phyloP scores from a whole-genome alignment of 257 asterid species.

The Jasminum sambac region DNA sequence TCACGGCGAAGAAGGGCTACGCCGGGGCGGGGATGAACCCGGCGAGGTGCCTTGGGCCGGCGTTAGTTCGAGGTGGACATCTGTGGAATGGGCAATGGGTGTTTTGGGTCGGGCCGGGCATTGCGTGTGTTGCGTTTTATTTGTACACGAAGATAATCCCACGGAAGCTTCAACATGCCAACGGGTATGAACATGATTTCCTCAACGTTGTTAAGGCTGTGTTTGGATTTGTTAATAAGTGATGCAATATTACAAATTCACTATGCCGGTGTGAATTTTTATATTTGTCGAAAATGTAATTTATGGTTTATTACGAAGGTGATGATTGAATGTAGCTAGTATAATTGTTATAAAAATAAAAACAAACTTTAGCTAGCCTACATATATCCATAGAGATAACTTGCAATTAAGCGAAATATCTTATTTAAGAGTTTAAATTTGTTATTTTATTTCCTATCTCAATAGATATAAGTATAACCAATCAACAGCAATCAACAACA shows the following conservation, averaged over 20 bases:
- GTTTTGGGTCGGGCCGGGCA: conserved; percentile 71
- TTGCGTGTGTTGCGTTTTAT: conserved; percentile 61
- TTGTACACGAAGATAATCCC: conserved; percentile 68
- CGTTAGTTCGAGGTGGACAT: conserved; percentile 71
- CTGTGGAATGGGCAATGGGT: conserved; percentile 85
- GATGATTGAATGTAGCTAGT: neutral
- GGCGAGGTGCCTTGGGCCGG: conserved; percentile 77
- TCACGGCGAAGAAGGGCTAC: conserved; percentile 55
- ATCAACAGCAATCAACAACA: too few species aligned
- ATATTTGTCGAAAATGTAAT: neutral
- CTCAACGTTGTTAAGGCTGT: conserved; percentile 40
- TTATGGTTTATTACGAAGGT: neutral
- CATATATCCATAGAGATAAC: too few species aligned
- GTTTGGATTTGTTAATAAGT: conserved; percentile 16
- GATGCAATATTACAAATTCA: neutral
- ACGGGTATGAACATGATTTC: conserved; percentile 62
- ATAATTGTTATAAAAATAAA: too few species aligned
- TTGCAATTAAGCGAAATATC: too few species aligned
- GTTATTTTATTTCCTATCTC: too few species aligned
- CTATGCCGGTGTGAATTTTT: neutral
- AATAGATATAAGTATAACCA: too few species aligned
- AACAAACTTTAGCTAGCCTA: too few species aligned
- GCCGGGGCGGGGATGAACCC: conserved; percentile 84
- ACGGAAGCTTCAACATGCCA: conserved; percentile 48
- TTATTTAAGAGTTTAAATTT: too few species aligned